Percentiles rank a stretch among this genome's conserved stretches.
Evolutionary conservation across 2,329 filamentous ascomycete genomes (phyloP).

Genomic region (Aureobasidium sp.): DNA sequence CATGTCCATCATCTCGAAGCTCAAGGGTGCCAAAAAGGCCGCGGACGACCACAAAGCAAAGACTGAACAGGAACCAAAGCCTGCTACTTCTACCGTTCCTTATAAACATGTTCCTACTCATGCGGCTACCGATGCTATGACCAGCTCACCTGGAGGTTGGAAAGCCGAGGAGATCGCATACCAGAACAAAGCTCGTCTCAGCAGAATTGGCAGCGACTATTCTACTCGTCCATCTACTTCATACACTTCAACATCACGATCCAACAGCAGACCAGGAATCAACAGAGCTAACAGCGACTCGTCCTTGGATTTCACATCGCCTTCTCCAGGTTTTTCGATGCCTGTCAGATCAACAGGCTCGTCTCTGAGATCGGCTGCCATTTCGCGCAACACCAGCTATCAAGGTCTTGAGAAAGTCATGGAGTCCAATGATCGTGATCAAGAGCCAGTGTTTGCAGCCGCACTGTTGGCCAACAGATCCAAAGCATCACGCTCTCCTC

Average conservation of each 20-base stretch:
- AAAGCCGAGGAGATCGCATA: conserved; percentile 9
- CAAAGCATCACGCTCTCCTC: conserved; percentile 5
- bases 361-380: neutral
- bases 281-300: conserved; percentile 10
- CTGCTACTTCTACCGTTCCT: conserved; percentile 8
- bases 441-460: conserved; percentile 18
- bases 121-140: conserved; percentile 25
- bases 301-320: conserved; percentile 7
- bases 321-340: neutral
- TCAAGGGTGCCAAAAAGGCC: conserved; percentile 28
- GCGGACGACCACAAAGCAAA: conserved; percentile 24
- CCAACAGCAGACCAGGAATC: conserved; percentile 5
- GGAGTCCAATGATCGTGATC: conserved; percentile 8
- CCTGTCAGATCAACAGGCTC: conserved; percentile 7
- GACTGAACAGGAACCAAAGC: conserved; percentile 6
- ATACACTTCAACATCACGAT: neutral
- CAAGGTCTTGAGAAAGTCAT: conserved; percentile 13
- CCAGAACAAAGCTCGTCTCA: conserved; percentile 13
- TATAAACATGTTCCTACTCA: conserved; percentile 27
- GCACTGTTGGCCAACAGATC: conserved; percentile 18
- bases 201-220: conserved; percentile 12
- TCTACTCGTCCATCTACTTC: conserved; percentile 14
- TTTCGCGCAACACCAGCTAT: conserved; percentile 9
- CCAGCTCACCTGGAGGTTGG: conserved; percentile 12
- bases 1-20: conserved; percentile 30